phyloP scores from a whole-genome alignment of 345 rosid genomes.

The Zanthoxylum bungeanum region DNA sequence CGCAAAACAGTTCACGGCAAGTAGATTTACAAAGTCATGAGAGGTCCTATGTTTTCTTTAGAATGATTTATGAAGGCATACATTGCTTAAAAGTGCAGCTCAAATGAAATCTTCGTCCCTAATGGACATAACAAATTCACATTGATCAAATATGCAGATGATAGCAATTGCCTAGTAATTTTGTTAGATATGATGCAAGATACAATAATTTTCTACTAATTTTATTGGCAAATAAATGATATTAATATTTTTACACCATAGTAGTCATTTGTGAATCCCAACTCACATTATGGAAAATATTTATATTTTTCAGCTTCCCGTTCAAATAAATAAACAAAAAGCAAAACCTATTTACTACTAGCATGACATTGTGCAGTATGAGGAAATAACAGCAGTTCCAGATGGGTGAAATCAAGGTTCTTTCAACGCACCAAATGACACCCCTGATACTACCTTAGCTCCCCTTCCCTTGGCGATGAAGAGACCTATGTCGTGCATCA shows the following conservation, averaged over 20 bases:
- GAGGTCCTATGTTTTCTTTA: neutral
- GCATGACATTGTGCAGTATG: no score
- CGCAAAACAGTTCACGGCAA: neutral
- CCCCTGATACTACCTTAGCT: conserved; percentile 77
- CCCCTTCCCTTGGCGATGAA: conserved; percentile 87
- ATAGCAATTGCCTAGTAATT: neutral
- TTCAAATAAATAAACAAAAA: no score
- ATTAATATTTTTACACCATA: neutral
- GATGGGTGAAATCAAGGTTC: neutral
- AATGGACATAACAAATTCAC: neutral
- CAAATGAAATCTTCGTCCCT: neutral
- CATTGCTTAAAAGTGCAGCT: neutral
- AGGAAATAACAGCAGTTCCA: no score
- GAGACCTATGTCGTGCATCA: conserved; percentile 91
- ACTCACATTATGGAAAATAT: neutral
- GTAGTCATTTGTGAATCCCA: neutral
- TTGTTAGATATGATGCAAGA: neutral
- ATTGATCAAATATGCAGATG: neutral
- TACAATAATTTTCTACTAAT: neutral
- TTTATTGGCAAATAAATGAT: neutral
- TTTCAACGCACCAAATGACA: conserved; percentile 32
- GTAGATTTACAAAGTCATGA: neutral
- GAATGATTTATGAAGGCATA: neutral
- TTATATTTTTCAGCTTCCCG: neutral
- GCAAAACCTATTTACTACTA: no score